Base-by-base conservation (phyloP, 192 early-diverging fungal genomes). In the Mortierella alpina region DNA sequence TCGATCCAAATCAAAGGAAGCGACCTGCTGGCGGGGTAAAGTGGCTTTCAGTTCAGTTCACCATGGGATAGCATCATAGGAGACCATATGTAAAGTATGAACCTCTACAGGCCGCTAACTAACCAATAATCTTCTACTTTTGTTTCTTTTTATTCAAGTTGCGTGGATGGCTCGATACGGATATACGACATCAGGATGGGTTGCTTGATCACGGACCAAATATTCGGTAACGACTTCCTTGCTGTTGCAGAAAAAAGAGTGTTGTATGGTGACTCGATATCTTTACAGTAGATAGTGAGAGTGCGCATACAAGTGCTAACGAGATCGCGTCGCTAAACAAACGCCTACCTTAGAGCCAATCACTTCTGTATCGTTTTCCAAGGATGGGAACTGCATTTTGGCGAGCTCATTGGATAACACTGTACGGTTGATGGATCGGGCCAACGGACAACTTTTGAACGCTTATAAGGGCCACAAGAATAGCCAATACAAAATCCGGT, bases 151-250 rank as follows among this genome's bases (percentile, higher is more conserved):
- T 71, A 48, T 6, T 49, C 31, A 48, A 76, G 90, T 7, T 96
- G 91, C n/a, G 90, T 95, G 6, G 96, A 98, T 77, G 96, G 96
- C 0, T 85, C 73, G 52, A 85, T 97, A 64, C 84, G 97, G 50
- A 89, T 88, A 12, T 97, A 96, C 72, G 97, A 99, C 73, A 84
- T 98, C 47, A 91, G 97, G 42, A 88, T 84, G 75, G 95, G 96
- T 8, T 68, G 74, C n/a, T 54, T 94, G 42, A 72, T 85, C 13
- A 77, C 86, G 6, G 96, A 99, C 63, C 68, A 87, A 22, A 88
- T 98, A 64, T 92, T 92, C 31, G 86, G 90, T 94, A 82, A 42
- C 50, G 44, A 6, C 39, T 40, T 58, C 6, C 31, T 31, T 31
- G 31, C 31, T 31, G 31, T 3, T 31, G 31, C 31, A 31, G 31